Base-by-base conservation (phyloP, 2,329 filamentous ascomycete species). In the Xylariaceae sp. region DNA sequence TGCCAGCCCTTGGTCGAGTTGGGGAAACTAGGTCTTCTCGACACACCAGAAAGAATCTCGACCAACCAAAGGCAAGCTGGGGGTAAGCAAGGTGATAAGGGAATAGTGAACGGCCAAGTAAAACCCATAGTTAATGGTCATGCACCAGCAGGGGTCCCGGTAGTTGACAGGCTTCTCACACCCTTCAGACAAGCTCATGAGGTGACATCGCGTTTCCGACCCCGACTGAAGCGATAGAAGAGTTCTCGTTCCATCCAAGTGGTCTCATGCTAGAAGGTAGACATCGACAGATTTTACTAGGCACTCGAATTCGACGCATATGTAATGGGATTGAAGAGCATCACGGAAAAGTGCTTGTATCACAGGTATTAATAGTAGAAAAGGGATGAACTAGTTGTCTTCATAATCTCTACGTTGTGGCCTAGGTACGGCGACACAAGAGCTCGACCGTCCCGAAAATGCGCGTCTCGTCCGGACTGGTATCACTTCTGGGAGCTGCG, bases 381-480 rank as follows among this genome's bases (percentile, higher is more conserved):
- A n/a, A n/a, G n/a, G n/a, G n/a, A n/a, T n/a, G n/a, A n/a, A n/a
- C n/a, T n/a, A n/a, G n/a, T n/a, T n/a, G n/a, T n/a, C n/a, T n/a
- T n/a, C n/a, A 16, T 37, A 37, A 12, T 10, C 32, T 16, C 32
- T 37, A n/a, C n/a, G n/a, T n/a, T n/a, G n/a, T n/a, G n/a, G n/a
- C n/a, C n/a, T n/a, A n/a, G n/a, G n/a, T n/a, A 37, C 7, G 32
- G 32, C 14, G 12, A 7, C 32, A 37, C 32, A 37, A 37, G 32
- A 37, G 14, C 23, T 26, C 23, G 14, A 10, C 14, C 40, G n/a
- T 48, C 40, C 16, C 29, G 48, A 54, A 49, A 40, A 62, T 62
- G 57, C 54, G 48, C 18, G 20, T 26, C 20, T 41, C 32, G 26
- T 50, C 23, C 16, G 7, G 32, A 47, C 19, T 56, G 19, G 40